These are phyloP conservation scores for Scorias spongiosa DNA, from an alignment of 2,329 filamentous ascomycete species.

Conservation along the genomic window DNA sequence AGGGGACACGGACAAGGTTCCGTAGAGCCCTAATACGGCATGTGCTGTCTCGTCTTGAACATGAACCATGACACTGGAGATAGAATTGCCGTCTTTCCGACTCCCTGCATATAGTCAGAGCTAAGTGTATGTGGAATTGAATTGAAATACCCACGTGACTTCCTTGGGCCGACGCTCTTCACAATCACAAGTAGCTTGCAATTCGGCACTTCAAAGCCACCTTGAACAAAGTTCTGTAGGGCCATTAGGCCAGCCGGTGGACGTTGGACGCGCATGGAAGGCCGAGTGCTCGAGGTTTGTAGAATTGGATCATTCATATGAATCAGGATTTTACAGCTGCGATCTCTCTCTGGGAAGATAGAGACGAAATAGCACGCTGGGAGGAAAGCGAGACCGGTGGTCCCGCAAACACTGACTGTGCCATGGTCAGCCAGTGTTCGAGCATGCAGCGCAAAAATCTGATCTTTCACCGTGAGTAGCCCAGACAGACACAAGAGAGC, in stretches of 20 bases:
- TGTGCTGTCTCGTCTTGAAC: slow-evolving; percentile 44
- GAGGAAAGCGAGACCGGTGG: slow-evolving; percentile 24
- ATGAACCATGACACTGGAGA: slow-evolving; percentile 34
- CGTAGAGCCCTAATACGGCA: slow-evolving; percentile 40
- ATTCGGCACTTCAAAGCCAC: slow-evolving; percentile 37
- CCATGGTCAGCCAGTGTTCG: not conserved
- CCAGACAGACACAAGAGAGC: slow-evolving; percentile 42
- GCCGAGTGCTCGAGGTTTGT: slow-evolving; percentile 30
- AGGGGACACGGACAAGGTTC: slow-evolving; percentile 26
- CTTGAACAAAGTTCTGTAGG: slow-evolving; percentile 38
- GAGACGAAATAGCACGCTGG: slow-evolving; percentile 36
- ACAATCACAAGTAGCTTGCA: slow-evolving; percentile 42
- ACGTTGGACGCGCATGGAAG: slow-evolving; percentile 25
- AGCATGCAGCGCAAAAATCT: not conserved
- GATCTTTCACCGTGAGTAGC: slow-evolving; percentile 30
- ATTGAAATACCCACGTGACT: slow-evolving; percentile 24
- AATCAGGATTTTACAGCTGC: slow-evolving; percentile 38
- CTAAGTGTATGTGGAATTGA: not conserved
- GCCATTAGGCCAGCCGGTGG: slow-evolving; percentile 39
- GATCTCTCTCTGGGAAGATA: slow-evolving; percentile 43
- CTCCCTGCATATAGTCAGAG: slow-evolving; percentile 22
- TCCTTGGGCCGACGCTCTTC: slow-evolving; percentile 39
- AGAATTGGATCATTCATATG: slow-evolving; percentile 33
- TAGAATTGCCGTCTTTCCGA: slow-evolving; percentile 30
- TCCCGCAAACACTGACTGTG: slow-evolving; percentile 32